Percentiles rank a stretch among this genome's conserved stretches.
phyloP scores from a whole-genome alignment of 345 rosid species.

The Arabis hirsuta region DNA sequence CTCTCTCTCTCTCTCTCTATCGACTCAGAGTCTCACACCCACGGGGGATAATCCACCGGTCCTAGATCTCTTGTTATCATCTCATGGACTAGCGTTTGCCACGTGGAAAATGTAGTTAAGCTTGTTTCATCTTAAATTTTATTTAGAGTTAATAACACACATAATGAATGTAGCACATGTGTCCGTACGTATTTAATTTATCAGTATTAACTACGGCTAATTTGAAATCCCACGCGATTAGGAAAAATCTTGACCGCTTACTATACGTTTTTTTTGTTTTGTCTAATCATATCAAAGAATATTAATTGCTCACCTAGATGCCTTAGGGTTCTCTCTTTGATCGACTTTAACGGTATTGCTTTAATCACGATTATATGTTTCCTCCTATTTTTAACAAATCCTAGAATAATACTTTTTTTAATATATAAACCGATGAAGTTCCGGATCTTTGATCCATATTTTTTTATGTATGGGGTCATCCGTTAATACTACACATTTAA shows the following conservation, averaged over 20 bases:
- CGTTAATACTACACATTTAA: no score
- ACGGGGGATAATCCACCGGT: conserved; percentile 41
- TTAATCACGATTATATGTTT: not conserved
- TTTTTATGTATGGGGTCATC: no score
- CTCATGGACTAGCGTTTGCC: conserved; percentile 32
- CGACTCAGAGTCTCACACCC: conserved; percentile 40
- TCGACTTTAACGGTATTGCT: conserved; percentile 9
- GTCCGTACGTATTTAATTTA: conserved; percentile 40
- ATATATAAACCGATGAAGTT: no score
- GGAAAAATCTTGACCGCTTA: conserved; percentile 16
- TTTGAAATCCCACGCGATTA: conserved; percentile 24
- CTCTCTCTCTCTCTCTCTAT: conserved; percentile 31
- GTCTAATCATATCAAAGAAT: conserved; percentile 34
- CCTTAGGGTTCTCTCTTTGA: conserved; percentile 37
- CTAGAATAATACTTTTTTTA: not conserved
- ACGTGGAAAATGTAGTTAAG: conserved; percentile 26
- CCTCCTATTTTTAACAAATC: conserved; percentile 9
- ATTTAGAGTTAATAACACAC: conserved; percentile 20
- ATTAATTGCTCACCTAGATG: conserved; percentile 34
- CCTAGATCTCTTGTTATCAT: conserved; percentile 33
- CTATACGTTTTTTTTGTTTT: conserved; percentile 3
- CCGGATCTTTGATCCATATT: no score
- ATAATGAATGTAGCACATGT: conserved; percentile 28
- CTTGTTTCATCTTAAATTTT: conserved; percentile 1
- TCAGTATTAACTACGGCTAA: conserved; percentile 13